These are phyloP conservation scores for Blastobotrys malaysiensis DNA, from an alignment of 1,139 yeast genomes.

Conservation along the genomic window DNA sequence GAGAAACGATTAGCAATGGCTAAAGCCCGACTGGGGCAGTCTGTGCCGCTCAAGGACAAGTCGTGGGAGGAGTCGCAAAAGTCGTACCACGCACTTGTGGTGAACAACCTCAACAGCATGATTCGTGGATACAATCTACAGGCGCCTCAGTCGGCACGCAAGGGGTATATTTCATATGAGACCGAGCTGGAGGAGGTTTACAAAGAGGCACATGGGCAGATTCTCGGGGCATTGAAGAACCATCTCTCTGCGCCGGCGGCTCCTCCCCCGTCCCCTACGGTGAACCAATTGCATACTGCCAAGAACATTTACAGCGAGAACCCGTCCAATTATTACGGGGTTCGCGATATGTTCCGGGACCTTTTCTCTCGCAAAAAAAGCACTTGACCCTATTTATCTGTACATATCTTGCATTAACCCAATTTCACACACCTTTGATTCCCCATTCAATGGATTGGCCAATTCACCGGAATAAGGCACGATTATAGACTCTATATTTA, in stretches of 20 bases:
- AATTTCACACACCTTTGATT: neutral
- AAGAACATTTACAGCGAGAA: conserved; percentile 22
- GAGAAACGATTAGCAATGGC: neutral
- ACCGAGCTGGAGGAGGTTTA: conserved; percentile 41
- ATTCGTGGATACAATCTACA: conserved; percentile 73
- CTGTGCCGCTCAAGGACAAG: neutral
- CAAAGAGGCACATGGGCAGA: conserved; percentile 8
- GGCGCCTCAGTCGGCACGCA: conserved; percentile 72
- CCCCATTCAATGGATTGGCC: neutral
- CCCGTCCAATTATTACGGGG: conserved; percentile 29
- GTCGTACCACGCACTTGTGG: conserved; percentile 41
- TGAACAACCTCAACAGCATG: conserved; percentile 49
- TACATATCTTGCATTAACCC: too few species aligned
- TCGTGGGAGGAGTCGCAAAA: conserved; percentile 39
- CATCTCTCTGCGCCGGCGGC: conserved; percentile 12
- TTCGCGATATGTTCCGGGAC: conserved; percentile 24
- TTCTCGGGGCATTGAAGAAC: conserved; percentile 16
- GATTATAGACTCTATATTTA: too few species aligned
- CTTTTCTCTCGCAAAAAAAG: conserved; percentile 12
- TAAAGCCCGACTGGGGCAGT: conserved; percentile 3
- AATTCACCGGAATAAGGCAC: neutral
- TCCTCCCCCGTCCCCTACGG: conserved; percentile 11
- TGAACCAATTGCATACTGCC: conserved; percentile 17
- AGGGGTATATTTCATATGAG: conserved; percentile 51
- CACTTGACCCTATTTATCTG: neutral